Percentiles rank a stretch among this genome's conserved stretches.
These are phyloP conservation scores for Stentor coeruleus DNA, from an alignment of 73 alveolate genomes.

Conservation along the genomic window DNA sequence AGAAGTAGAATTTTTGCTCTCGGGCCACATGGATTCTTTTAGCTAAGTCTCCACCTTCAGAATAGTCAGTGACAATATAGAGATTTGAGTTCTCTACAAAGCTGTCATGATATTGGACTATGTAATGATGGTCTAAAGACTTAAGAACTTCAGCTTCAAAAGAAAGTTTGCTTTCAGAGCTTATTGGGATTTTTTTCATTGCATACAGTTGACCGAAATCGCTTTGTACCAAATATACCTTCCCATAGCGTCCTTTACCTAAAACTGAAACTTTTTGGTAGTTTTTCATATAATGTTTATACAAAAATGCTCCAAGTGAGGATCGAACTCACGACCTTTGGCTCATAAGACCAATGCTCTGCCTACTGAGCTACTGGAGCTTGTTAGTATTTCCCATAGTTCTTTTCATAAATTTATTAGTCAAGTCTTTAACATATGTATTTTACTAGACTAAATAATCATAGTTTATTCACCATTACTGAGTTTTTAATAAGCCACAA, in stretches of 20 bases:
- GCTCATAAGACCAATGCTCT: too few relatives aligned
- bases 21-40: conserved; percentile 47
- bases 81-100: conserved; percentile 84
- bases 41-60: conserved; percentile 94
- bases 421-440: too few relatives aligned
- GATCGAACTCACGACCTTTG: too few relatives aligned
- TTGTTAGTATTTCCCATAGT: too few relatives aligned
- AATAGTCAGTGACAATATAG: conserved; percentile 94
- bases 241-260: conserved; percentile 21
- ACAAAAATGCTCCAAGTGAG: too few relatives aligned
- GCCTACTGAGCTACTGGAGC: too few relatives aligned
- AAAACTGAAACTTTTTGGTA: background rate
- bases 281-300: background rate
- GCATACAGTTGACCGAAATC: background rate
- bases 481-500: too few relatives aligned
- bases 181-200: background rate
- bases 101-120: conserved; percentile 77
- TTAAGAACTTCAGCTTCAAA: conserved; percentile 83
- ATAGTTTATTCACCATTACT: too few relatives aligned
- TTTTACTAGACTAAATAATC: too few relatives aligned
- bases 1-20: conserved; percentile 38
- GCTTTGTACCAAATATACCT: conserved; percentile 4
- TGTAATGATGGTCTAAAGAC: conserved; percentile 84
- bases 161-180: too few relatives aligned
- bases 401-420: too few relatives aligned